Conservation (phyloP, 2,329 filamentous ascomycete species). For the Ascosphaera acerosa region DNA sequence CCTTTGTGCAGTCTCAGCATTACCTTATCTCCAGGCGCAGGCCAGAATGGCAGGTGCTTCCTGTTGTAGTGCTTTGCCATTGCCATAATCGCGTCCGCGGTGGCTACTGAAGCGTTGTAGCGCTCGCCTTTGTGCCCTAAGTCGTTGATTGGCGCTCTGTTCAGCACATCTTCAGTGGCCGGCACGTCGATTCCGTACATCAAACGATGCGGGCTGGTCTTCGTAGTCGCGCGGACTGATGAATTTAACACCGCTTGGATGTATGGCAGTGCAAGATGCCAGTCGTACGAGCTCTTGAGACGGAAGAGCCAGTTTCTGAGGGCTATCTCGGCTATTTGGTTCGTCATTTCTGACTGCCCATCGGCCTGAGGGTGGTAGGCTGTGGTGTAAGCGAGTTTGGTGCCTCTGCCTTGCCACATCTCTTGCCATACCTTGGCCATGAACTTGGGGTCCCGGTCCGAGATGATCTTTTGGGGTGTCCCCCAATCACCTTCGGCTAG, state of each 20-base stretch:
- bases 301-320: not conserved
- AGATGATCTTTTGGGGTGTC: not conserved
- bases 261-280: not conserved
- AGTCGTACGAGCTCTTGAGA: not conserved
- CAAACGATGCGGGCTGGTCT: not conserved
- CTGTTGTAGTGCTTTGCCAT: not conserved
- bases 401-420: not conserved
- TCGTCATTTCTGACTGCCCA: constrained; percentile 2
- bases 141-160: not conserved
- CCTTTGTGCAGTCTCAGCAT: constrained; percentile 1
- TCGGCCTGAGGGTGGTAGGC: constrained; percentile 8
- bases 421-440: constrained; percentile 1
- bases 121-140: not conserved
- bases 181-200: not conserved
- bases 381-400: constrained; percentile 6
- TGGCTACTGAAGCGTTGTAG: not conserved
- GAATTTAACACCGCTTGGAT: not conserved
- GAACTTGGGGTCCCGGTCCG: constrained; percentile 3
- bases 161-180: no score
- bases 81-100: not conserved
- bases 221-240: not conserved
- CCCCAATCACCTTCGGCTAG: constrained; percentile 1
- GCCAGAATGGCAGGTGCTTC: not conserved
- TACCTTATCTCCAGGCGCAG: not conserved
- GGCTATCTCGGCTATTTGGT: constrained; percentile 2